Evolutionary conservation across 129 eudicot species (phyloP).

Genomic region (Calendula officinalis): DNA sequence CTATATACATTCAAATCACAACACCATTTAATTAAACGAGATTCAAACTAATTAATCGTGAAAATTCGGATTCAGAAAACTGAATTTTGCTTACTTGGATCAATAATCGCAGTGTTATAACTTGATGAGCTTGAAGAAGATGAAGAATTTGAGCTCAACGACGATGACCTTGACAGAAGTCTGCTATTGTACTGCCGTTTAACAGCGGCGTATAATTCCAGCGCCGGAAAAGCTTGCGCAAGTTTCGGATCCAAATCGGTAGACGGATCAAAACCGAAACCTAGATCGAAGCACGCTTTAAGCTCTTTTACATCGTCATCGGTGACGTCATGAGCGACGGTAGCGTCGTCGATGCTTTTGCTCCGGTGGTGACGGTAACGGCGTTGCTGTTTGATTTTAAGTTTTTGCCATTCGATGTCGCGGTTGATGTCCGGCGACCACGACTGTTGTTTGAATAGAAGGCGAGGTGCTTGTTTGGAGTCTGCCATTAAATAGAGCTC

Average conservation of each 20-base stretch:
- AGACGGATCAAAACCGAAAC: constrained; percentile 61
- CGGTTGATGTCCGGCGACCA: constrained; percentile 67
- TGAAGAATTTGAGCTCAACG: constrained; percentile 34
- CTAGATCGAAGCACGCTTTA: constrained; percentile 73
- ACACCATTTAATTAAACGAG: background rate
- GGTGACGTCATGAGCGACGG: constrained; percentile 18
- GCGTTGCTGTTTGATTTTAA: constrained; percentile 38
- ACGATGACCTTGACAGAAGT: constrained; percentile 47
- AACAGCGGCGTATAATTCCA: constrained; percentile 64
- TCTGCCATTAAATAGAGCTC: constrained; percentile 29
- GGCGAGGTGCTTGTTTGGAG: constrained; percentile 12
- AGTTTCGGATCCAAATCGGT: constrained; percentile 55
- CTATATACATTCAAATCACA: constrained; percentile 21
- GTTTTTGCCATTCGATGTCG: constrained; percentile 55
- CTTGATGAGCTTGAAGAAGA: constrained; percentile 29
- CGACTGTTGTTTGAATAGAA: constrained; percentile 44
- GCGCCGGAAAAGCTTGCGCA: constrained; percentile 65
- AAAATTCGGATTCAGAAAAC: background rate
- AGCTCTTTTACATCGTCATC: constrained; percentile 75
- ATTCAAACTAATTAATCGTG: background rate
- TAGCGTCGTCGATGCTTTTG: constrained; percentile 31
- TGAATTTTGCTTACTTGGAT: constrained; percentile 43
- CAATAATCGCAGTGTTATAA: constrained; percentile 23
- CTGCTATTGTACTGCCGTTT: constrained; percentile 35
- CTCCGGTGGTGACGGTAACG: constrained; percentile 24